phyloP scores from a whole-genome alignment of 2,329 filamentous ascomycete species.

The Colletotrichum caudatum region DNA sequence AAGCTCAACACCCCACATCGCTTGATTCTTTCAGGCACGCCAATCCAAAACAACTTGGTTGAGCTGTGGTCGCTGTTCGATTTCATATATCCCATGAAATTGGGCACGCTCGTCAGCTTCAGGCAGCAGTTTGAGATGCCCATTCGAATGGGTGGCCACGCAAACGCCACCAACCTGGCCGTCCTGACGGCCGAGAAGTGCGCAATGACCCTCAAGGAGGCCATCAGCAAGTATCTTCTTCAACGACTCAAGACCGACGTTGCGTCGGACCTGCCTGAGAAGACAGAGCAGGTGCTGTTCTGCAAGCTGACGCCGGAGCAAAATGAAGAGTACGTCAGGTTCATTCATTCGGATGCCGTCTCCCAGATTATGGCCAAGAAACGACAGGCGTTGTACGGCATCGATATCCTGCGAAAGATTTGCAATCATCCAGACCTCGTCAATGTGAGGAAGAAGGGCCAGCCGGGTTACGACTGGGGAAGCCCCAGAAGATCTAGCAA shows the following conservation, averaged over 20 bases:
- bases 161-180: conserved; percentile 92
- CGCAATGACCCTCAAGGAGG: conserved; percentile 91
- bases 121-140: conserved; percentile 92
- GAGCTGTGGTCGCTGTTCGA: conserved; percentile 98
- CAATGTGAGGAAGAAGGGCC: conserved; percentile 68
- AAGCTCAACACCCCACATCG: conserved; percentile 90
- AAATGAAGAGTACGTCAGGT: conserved; percentile 82
- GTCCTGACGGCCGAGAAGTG: conserved; percentile 95
- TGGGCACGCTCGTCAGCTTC: conserved; percentile 93
- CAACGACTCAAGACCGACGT: conserved; percentile 95
- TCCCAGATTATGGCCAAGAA: conserved; percentile 81
- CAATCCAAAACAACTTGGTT: conserved; percentile 95
- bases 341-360: conserved; percentile 87
- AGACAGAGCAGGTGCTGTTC: conserved; percentile 95
- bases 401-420: conserved; percentile 93
- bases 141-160: conserved; percentile 92
- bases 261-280: conserved; percentile 91
- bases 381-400: conserved; percentile 85
- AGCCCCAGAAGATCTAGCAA: conserved; percentile 86
- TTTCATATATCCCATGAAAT: conserved; percentile 95
- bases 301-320: conserved; percentile 90
- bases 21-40: conserved; percentile 93
- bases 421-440: conserved; percentile 96
- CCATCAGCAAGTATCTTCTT: conserved; percentile 91
- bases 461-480: conserved; percentile 81